A percentile compares a stretch with the other conserved stretches of the same genome.
Evolutionary conservation across 2,329 filamentous ascomycete genomes (phyloP).

Genomic region (Fonsecaea monophora): DNA sequence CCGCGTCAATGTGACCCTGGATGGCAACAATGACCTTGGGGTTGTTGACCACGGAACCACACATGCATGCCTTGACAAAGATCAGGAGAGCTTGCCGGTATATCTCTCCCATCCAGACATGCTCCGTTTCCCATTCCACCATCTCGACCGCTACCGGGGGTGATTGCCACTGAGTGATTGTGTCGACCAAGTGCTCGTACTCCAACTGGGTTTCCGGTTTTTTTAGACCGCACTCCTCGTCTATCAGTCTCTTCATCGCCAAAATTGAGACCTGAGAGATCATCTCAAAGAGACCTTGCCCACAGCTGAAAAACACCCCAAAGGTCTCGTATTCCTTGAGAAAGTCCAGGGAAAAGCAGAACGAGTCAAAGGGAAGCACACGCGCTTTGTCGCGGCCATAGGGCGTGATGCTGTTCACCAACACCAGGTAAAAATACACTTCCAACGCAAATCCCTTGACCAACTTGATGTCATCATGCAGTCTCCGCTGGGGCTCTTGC

Average conservation of each 20-base stretch:
- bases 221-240: constrained; percentile 7
- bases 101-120: constrained; percentile 21
- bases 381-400: constrained; percentile 17
- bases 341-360: constrained; percentile 22
- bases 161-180: constrained; percentile 18
- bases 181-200: constrained; percentile 14
- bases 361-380: constrained; percentile 21
- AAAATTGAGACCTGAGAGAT: constrained; percentile 32
- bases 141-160: constrained; percentile 19
- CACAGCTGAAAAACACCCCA: constrained; percentile 32
- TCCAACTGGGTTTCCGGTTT: constrained; percentile 1
- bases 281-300: constrained; percentile 30
- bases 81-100: constrained; percentile 28
- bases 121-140: constrained; percentile 17
- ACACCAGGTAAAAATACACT: constrained; percentile 34
- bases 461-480: constrained; percentile 16
- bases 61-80: constrained; percentile 23
- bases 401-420: constrained; percentile 33
- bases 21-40: constrained; percentile 26
- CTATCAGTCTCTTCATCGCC: constrained; percentile 20
- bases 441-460: constrained; percentile 34
- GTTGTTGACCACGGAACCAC: constrained; percentile 26
- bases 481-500: constrained; percentile 2
- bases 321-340: constrained; percentile 29
- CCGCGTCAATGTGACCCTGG: constrained; percentile 24